Conservation (phyloP, 1,284 basidiomycete genomes). For the Abortiporus biennis region DNA sequence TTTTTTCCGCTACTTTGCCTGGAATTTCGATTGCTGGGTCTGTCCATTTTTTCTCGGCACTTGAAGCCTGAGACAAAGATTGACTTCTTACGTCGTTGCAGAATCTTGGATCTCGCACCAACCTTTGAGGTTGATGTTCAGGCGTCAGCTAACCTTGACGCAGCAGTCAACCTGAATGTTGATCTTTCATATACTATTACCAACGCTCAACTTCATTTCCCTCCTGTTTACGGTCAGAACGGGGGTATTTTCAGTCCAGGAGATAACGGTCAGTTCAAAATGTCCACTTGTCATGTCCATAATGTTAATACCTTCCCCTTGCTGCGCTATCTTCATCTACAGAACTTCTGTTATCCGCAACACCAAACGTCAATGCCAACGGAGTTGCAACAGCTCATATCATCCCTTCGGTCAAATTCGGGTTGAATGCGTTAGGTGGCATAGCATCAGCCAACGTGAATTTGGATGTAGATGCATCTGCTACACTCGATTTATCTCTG, state of each 20-base stretch:
- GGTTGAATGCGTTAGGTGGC: constrained; percentile 32
- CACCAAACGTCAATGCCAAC: constrained; percentile 30
- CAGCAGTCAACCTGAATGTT: constrained; percentile 32
- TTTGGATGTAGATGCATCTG: constrained; percentile 39
- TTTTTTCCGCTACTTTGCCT: too few relatives aligned
- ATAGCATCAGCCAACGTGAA: constrained; percentile 32
- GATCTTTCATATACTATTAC: constrained; percentile 26
- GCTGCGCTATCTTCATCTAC: constrained; percentile 7
- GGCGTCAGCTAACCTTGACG: constrained; percentile 24
- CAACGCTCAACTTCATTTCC: constrained; percentile 39
- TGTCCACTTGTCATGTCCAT: too few relatives aligned
- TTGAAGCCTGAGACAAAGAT: too few relatives aligned
- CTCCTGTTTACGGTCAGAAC: constrained; percentile 20
- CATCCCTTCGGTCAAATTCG: constrained; percentile 41
- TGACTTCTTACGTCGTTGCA: too few relatives aligned
- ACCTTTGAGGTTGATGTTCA: constrained; percentile 25
- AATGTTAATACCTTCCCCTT: constrained; percentile 1
- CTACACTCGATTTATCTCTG: constrained; percentile 29
- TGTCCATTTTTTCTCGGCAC: too few relatives aligned
- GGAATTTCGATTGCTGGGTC: too few relatives aligned
- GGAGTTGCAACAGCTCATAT: constrained; percentile 40
- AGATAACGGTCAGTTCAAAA: constrained; percentile 35
- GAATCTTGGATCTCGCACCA: constrained; percentile 30
- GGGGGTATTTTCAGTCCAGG: constrained; percentile 17
- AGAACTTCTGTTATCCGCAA: constrained; percentile 38